These are phyloP conservation scores for Stipa capillata DNA, from an alignment of 176 grass and related monocot genomes.

Conservation along the genomic window DNA sequence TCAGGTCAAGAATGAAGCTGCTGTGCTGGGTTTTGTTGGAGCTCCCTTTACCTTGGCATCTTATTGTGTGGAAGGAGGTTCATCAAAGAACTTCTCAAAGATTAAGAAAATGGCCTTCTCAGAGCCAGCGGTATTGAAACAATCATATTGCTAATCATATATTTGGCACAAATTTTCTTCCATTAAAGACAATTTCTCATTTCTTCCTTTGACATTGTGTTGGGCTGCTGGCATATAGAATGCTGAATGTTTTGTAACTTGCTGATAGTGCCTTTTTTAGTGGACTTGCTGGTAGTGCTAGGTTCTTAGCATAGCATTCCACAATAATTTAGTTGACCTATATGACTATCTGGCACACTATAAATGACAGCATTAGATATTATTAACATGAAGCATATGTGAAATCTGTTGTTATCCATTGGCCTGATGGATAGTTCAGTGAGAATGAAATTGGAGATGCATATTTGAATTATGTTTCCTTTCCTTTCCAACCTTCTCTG, in stretches of 20 bases:
- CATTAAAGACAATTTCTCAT: neutral
- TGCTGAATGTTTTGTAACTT: neutral
- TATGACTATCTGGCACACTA: neutral
- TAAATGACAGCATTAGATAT: neutral
- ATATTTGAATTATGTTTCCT: neutral
- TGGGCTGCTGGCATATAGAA: neutral
- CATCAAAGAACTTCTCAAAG: conserved; percentile 93
- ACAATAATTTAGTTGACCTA: neutral
- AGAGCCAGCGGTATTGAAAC: conserved; percentile 58
- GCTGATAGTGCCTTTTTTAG: conserved; percentile 11
- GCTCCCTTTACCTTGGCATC: conserved; percentile 96
- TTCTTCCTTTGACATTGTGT: neutral
- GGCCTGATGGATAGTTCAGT: neutral
- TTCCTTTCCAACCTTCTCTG: neutral
- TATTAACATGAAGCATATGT: neutral
- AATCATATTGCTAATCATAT: neutral
- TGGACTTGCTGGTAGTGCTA: neutral
- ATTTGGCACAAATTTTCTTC: conserved; percentile 16
- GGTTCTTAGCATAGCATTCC: neutral
- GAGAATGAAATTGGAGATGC: neutral
- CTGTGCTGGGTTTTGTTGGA: conserved; percentile 95
- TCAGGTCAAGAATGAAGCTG: conserved; percentile 92
- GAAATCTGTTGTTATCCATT: neutral
- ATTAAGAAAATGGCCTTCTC: conserved; percentile 97
- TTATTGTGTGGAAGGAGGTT: conserved; percentile 98